Base-by-base conservation (phyloP, 352 stramenopile genomes). In the Phytophthora capsici region DNA sequence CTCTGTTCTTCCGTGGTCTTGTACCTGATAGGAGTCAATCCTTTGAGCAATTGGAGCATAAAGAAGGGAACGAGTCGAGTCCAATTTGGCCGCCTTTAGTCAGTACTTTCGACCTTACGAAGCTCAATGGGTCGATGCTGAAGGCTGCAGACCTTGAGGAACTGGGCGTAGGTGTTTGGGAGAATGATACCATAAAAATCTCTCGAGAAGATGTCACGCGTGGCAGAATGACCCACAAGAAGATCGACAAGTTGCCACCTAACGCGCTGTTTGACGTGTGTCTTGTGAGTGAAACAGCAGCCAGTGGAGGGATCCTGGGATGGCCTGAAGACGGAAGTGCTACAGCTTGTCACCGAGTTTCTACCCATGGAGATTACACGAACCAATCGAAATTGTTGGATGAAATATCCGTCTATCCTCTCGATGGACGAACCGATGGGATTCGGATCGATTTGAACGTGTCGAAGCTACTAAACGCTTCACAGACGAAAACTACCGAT, bases 251-350 rank as follows among this genome's bases (percentile, higher is more conserved):
- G 22, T 63, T 93, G 9, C 76, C 79, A 2, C 66, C 82, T 2
- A 89, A 90, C 20, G 84, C 76, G 3, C 37, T 90, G 1, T 93
- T 93, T 63, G 87, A 95, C 44, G 48, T 93, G 12, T 95, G 87
- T 25, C 41, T 93, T 14, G 82, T 90, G 13, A 77, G 74, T 49
- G 87, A 95, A 51, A 95, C 85, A 6, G 74, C 80, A 5, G 79
- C 66, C 6, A 92, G 83, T 45, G 73, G 84, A 4, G 87, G 85
- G 6, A 73, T 95, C 22, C 88, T 95, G 49, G 69, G 73, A 8
- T 86, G 79, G 73, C 66, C 66, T 12, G 49, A 25, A 9, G 47
- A 66, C 6, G 67, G 56, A n/a, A 73, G 57, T 32, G 32, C 49
- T 2, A 49, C 57, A 3, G 66, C 66, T 0, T 95, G 87, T 23